Percentiles rank a stretch among this genome's conserved stretches.
These are phyloP conservation scores for Colletotrichum sp. DNA, from an alignment of 2,329 filamentous ascomycete genomes.

Conservation along the genomic window DNA sequence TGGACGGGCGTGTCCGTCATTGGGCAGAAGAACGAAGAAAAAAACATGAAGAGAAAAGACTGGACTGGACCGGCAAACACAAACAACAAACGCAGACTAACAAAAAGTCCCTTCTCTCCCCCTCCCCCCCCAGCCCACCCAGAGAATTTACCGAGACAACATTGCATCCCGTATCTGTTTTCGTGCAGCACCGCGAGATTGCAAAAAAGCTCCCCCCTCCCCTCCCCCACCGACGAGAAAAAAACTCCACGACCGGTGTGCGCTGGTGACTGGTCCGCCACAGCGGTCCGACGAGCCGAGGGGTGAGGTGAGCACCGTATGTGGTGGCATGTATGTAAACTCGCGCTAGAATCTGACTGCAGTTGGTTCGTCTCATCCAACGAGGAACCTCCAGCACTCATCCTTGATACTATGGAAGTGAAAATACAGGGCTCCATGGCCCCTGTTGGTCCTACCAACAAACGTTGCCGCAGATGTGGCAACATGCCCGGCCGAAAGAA, in stretches of 20 bases:
- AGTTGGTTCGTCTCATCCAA: background rate
- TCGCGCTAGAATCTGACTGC: background rate
- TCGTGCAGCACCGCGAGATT: constrained; percentile 3
- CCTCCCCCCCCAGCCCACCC: background rate
- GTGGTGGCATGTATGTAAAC: background rate
- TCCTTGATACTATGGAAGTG: background rate
- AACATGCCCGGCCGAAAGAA: background rate
- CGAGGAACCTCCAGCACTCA: background rate
- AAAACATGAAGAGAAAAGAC: background rate
- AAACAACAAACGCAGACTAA: background rate
- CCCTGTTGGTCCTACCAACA: background rate
- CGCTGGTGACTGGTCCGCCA: background rate
- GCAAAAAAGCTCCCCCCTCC: background rate
- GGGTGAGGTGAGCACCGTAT: background rate
- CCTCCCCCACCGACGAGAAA: background rate
- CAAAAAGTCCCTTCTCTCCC: background rate
- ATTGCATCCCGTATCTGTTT: constrained; percentile 6
- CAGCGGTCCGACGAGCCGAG: background rate
- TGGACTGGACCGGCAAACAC: background rate
- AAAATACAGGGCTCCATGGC: background rate
- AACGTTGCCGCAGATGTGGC: background rate
- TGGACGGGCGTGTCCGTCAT: background rate
- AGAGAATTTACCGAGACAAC: constrained; percentile 1
- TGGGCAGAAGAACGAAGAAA: background rate
- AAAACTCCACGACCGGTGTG: background rate